Percentiles rank a stretch among this genome's conserved stretches.
These are phyloP conservation scores for Pyricularia pennisetigena DNA, from an alignment of 2,329 filamentous ascomycete genomes.

Conservation along the genomic window DNA sequence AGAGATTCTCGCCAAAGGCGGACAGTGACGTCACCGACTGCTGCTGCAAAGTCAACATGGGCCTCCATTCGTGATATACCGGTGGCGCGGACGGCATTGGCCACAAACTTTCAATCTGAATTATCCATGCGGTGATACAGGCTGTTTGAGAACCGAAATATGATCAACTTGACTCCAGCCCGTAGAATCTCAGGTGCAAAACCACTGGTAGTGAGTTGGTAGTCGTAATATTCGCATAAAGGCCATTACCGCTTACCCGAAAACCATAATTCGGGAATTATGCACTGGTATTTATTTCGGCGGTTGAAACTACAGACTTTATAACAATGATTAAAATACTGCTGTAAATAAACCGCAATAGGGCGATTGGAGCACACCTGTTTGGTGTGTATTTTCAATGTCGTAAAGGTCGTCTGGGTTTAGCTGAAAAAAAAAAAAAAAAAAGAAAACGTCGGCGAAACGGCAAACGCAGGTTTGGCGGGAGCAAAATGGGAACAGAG, in stretches of 20 bases:
- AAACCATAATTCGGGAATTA: not conserved
- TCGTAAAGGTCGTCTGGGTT: not conserved
- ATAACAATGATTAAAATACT: not conserved
- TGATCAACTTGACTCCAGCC: no score
- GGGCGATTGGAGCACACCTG: not conserved
- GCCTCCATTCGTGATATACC: no score
- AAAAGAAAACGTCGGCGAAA: not conserved
- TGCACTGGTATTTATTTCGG: not conserved
- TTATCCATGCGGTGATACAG: no score
- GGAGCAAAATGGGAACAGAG: not conserved
- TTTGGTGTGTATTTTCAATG: not conserved
- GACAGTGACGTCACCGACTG: no score
- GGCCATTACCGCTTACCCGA: not conserved
- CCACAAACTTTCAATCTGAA: no score
- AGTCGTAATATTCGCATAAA: not conserved
- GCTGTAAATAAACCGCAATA: not conserved
- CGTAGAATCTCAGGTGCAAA: no score
- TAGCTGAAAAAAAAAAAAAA: not conserved
- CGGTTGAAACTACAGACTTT: not conserved
- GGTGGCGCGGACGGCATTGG: no score
- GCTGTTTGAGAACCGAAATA: no score
- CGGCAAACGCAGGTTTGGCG: not conserved
- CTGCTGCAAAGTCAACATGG: no score
- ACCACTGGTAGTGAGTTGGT: no score
- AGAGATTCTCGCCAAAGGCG: no score